Conservation (phyloP, 1,284 basidiomycete genomes). For the Sporisorium scitamineum region DNA sequence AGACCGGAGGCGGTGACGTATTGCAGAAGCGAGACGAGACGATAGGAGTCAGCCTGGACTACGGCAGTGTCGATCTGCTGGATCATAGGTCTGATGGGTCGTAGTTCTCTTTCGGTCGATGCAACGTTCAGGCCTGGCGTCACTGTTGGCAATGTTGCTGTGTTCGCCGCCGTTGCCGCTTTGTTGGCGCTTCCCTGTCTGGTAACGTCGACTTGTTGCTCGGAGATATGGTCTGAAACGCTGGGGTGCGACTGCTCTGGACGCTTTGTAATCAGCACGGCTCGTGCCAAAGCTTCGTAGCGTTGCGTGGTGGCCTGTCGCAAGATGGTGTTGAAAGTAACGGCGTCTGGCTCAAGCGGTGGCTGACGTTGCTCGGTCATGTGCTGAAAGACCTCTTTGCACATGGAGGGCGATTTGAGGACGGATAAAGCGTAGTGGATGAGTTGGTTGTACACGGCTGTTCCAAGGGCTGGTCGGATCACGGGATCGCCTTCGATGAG, state of each 20-base stretch:
- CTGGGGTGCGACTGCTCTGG: constrained; percentile 4
- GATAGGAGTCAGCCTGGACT: constrained; percentile 33
- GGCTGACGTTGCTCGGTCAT: constrained; percentile 42
- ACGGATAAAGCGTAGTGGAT: constrained; percentile 39
- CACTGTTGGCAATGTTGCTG: neutral
- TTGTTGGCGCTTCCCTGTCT: neutral
- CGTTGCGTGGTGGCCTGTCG: constrained; percentile 50
- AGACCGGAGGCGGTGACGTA: constrained; percentile 35
- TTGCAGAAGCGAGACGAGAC: constrained; percentile 40
- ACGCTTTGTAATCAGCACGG: constrained; percentile 30
- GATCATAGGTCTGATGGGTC: constrained; percentile 21
- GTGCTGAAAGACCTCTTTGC: constrained; percentile 45
- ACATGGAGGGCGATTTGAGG: constrained; percentile 29
- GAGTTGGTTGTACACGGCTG: constrained; percentile 47
- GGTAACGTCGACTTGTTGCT: neutral
- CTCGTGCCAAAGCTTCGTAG: constrained; percentile 22
- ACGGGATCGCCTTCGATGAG: constrained; percentile 16
- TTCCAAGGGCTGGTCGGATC: constrained; percentile 24
- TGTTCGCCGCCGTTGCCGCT: neutral
- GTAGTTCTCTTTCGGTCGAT: neutral
- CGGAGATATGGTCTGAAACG: neutral
- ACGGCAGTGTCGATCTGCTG: constrained; percentile 43
- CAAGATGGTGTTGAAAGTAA: constrained; percentile 51
- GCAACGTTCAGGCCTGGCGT: neutral
- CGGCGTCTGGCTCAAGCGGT: constrained; percentile 34